Base-by-base conservation (phyloP, 257 asterid species). In the Petunia axillaris region DNA sequence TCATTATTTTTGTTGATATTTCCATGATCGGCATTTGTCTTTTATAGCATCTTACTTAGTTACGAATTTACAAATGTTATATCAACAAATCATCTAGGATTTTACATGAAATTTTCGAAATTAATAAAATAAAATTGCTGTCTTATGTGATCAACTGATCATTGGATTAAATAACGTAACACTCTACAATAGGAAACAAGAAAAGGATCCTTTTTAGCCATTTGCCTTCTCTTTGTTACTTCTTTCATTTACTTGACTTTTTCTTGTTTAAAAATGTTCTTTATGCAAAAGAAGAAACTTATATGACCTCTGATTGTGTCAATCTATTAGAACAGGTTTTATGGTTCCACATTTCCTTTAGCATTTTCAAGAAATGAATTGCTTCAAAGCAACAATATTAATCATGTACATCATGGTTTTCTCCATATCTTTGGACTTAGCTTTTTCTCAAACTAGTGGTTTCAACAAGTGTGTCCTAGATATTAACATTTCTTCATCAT, bases 401-500 rank as follows among this genome's bases (percentile, higher is more conserved):
- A n/a, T 70, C 16, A 67, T 48, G 39, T 54, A 15, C 77, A 60
- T 37, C 60, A 73, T 80, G 11, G 76, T 54, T 64, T 43, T 75
- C 9, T 10, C 66, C 48, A 39, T 80, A 46, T 73, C 73, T 3
- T 82, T 70, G 36, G 75, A 80, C 71, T 54, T 82, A 58, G 86
- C 48, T 50, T 73, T 48, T 73, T 73, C 44, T 73, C 62, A 73
- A 1, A 73, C 60, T 8, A 46, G 1, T 11, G 48, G n/a, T 46
- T n/a, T 86, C 36, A 44, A 80, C 36, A 81, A 82, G 38, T 93
- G 97, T 82, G 54, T 76, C 48, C 82, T 93, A 44, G 86, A 85
- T 43, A 25, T 81, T 5, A 40, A 39, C 60, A 76, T 53, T 7
- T 87, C 87, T 4, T 85, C 88, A 53, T 46, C 85, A 9, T 71